Evolutionary conservation across 306 rosid species (phyloP).

Genomic region (Trifolium pratense): DNA sequence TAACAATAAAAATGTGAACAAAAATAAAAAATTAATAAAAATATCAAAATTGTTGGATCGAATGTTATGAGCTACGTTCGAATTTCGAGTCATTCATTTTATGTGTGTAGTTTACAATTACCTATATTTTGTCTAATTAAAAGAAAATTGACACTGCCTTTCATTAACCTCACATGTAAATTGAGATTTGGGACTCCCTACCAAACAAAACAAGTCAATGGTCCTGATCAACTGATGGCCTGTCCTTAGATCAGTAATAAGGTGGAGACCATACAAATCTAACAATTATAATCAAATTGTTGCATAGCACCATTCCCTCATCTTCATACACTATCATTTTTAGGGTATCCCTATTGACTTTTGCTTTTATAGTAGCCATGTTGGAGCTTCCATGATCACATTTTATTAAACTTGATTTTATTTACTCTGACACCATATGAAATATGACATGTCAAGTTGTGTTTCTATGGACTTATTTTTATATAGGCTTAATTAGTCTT

Average conservation of each 20-base stretch:
- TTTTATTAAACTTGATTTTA: not conserved
- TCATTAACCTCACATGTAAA: conserved; percentile 78
- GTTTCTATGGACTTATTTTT: too few relatives aligned
- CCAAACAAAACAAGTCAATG: conserved; percentile 69
- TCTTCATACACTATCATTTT: not conserved
- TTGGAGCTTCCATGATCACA: not conserved
- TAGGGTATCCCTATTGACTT: conserved; percentile 28
- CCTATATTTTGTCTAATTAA: too few relatives aligned
- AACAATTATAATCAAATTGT: conserved; percentile 37
- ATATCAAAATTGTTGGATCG: too few relatives aligned
- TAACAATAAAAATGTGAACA: too few relatives aligned
- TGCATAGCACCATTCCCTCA: not conserved
- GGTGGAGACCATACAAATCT: conserved; percentile 43
- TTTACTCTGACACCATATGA: not conserved
- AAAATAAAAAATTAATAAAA: too few relatives aligned
- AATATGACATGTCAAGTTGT: not conserved
- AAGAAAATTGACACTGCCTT: conserved; percentile 66
- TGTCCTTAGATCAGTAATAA: conserved; percentile 50
- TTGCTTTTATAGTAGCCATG: not conserved
- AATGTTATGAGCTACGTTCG: too few relatives aligned
- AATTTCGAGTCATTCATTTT: too few relatives aligned
- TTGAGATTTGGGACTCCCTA: conserved; percentile 59
- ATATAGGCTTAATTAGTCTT: too few relatives aligned
- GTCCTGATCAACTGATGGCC: conserved; percentile 69
- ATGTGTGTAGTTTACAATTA: too few relatives aligned